phyloP scores from a whole-genome alignment of 352 stramenopile genomes.

The Globisporangium polare region DNA sequence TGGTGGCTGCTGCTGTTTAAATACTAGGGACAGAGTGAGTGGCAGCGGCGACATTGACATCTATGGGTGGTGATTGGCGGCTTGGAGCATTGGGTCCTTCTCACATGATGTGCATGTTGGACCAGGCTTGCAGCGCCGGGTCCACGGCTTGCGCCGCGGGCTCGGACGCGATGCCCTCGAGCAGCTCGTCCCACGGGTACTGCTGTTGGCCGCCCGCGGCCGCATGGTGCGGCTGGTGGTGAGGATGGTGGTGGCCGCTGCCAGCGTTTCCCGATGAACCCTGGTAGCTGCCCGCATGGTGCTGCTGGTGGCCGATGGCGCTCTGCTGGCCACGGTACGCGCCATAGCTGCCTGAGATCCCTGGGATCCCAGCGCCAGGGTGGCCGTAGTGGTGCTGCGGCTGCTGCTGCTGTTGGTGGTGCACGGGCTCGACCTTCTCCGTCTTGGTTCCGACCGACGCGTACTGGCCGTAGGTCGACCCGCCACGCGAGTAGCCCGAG shows the following conservation, averaged over 20 bases:
- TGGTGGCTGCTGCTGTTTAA: constrained; percentile 12
- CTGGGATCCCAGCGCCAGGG: background rate
- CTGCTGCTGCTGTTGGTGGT: constrained; percentile 10
- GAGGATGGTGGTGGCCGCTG: constrained; percentile 4
- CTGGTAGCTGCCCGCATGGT: constrained; percentile 10
- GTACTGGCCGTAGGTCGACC: constrained; percentile 12
- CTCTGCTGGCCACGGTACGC: constrained; percentile 3
- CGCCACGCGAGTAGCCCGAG: constrained; percentile 7
- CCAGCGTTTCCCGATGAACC: constrained; percentile 9
- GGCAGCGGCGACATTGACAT: constrained; percentile 3
- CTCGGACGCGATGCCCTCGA: constrained; percentile 63
- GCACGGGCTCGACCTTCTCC: constrained; percentile 9
- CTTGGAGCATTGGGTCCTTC: background rate
- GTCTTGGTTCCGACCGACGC: constrained; percentile 1
- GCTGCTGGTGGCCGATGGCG: constrained; percentile 11
- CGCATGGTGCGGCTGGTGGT: background rate
- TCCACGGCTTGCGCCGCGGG: constrained; percentile 38
- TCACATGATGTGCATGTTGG: constrained; percentile 72
- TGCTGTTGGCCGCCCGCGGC: background rate
- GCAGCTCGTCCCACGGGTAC: constrained; percentile 65
- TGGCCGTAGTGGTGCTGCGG: constrained; percentile 1
- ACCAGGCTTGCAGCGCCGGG: constrained; percentile 59
- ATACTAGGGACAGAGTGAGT: constrained; percentile 11
- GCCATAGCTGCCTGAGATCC: background rate
- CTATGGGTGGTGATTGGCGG: background rate